Percentiles rank a stretch among this genome's conserved stretches.
These are phyloP conservation scores for Boletus rufocinnamomeus DNA, from an alignment of 768 basidiomycete genomes.

Conservation along the genomic window DNA sequence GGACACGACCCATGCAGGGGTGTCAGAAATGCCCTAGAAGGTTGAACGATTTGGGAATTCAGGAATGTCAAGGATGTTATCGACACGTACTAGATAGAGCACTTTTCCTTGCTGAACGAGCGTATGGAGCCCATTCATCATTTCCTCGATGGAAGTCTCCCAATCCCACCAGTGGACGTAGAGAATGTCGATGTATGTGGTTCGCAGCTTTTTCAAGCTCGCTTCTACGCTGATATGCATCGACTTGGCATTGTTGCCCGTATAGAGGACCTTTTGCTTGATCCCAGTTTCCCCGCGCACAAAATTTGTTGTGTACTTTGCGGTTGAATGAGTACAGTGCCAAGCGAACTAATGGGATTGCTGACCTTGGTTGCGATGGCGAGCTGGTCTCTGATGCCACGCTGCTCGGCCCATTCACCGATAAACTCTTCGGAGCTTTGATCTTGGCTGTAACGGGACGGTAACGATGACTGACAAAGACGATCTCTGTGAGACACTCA, in stretches of 20 bases:
- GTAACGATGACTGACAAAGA: background rate
- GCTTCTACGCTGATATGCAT: constrained; percentile 42
- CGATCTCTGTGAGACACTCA: constrained; percentile 15
- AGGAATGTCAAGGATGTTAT: background rate
- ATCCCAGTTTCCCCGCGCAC: constrained; percentile 11
- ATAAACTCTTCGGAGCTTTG: constrained; percentile 46
- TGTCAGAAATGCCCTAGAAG: constrained; percentile 40
- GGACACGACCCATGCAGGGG: constrained; percentile 52
- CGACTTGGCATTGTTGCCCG: constrained; percentile 51
- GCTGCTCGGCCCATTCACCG: constrained; percentile 48
- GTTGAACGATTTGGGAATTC: background rate
- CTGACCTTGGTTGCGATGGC: constrained; percentile 45
- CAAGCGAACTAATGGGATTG: background rate
- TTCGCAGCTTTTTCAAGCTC: constrained; percentile 25
- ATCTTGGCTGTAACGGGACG: constrained; percentile 33
- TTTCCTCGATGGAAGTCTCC: constrained; percentile 44
- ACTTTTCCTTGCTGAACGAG: constrained; percentile 46
- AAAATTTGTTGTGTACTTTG: constrained; percentile 29
- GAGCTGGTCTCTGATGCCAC: constrained; percentile 46
- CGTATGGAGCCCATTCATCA: constrained; percentile 47
- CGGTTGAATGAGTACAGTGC: background rate
- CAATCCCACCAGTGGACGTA: constrained; percentile 57
- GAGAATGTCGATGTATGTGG: constrained; percentile 55
- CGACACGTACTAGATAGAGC: constrained; percentile 38
- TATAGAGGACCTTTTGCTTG: constrained; percentile 41